Base-by-base conservation (phyloP, 331 rosid species). In the Quercus lobata region DNA sequence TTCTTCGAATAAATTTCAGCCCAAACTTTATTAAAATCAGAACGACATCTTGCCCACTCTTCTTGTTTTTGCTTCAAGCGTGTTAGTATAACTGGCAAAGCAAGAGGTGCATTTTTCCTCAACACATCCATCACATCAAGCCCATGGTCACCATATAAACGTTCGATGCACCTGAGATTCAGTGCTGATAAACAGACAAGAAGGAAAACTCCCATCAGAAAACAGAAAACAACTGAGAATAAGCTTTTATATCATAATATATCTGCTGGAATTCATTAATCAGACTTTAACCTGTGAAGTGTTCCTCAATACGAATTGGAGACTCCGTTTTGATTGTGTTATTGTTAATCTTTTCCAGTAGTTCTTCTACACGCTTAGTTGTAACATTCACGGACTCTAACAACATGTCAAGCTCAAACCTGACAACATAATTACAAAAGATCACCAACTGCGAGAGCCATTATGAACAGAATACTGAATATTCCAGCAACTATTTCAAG, bases 351-450 rank as follows among this genome's bases (percentile, higher is more conserved):
- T 90, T 93, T 61, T 96, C 99, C 78, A 93, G 80, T 63, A 96
- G 88, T 62, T 96, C 99, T 84, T 93, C 97, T 22, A 96, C 99
- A 71, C 94, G 97, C 85, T 89, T 90, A 58, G 94, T 93, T 8
- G 97, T 87, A 60, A 83, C 96, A 78, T 93, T 93, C 77, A 90
- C 98, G 52, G 98, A 96, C 89, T 96, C 99, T 81, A 96, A 84
- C 92, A 96, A 81, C 99, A 96, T 96, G 83, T 96, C 99, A 19
- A 96, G 91, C 83, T 93, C 99, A 83, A 96, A 96, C 92, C 99
- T 96, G 92, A 79, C 69, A 84, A 32, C 71, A 80, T 10, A 37
- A 54, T 85, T 63, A 72, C 27, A 62, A 77, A 76, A 69, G 34
- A 82, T 89, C 82, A 89, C 77, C 77, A 72, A 65, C 58, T 24